Percentiles rank a stretch among this genome's conserved stretches.
These are phyloP conservation scores for Tephrocybe sp. DNA, from an alignment of 768 basidiomycete species.

Conservation along the genomic window DNA sequence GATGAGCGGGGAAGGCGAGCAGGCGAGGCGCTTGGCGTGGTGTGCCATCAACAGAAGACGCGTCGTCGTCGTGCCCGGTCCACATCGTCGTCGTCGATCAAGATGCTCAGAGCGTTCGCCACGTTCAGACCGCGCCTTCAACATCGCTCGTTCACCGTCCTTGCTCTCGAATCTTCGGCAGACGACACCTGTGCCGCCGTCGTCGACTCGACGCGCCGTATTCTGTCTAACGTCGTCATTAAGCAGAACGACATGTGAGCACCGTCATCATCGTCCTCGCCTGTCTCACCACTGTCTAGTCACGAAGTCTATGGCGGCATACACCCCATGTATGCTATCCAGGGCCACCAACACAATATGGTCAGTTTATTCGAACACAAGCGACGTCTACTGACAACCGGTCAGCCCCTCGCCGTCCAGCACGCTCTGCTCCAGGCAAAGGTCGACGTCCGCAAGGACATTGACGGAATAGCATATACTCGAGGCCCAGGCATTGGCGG, in stretches of 20 bases:
- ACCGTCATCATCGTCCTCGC: neutral
- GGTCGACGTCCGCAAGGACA: conserved; percentile 50
- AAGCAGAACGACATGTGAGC: conserved; percentile 73
- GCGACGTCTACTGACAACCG: neutral
- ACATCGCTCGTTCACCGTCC: conserved; percentile 52
- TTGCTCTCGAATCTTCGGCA: conserved; percentile 84
- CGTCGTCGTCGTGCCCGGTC: no score
- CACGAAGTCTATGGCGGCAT: conserved; percentile 71
- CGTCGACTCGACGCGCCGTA: conserved; percentile 63
- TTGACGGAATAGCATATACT: conserved; percentile 91
- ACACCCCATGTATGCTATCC: conserved; percentile 74
- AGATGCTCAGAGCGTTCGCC: no score
- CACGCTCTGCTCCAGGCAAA: conserved; percentile 68
- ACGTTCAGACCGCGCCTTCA: neutral
- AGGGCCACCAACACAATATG: conserved; percentile 80
- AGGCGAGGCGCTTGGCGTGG: no score
- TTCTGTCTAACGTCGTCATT: conserved; percentile 85
- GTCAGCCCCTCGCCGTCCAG: conserved; percentile 71
- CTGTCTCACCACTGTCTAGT: conserved; percentile 29
- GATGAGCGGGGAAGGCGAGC: conserved; percentile 1
- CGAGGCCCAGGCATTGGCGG: conserved; percentile 85
- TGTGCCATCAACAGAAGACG: no score
- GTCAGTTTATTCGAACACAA: conserved; percentile 37
- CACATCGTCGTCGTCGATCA: no score
- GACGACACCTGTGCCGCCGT: conserved; percentile 95